Percentiles rank a stretch among this genome's conserved stretches.
Evolutionary conservation across 805 yeast species (phyloP).

Genomic region (Barnettozyma vustinii): DNA sequence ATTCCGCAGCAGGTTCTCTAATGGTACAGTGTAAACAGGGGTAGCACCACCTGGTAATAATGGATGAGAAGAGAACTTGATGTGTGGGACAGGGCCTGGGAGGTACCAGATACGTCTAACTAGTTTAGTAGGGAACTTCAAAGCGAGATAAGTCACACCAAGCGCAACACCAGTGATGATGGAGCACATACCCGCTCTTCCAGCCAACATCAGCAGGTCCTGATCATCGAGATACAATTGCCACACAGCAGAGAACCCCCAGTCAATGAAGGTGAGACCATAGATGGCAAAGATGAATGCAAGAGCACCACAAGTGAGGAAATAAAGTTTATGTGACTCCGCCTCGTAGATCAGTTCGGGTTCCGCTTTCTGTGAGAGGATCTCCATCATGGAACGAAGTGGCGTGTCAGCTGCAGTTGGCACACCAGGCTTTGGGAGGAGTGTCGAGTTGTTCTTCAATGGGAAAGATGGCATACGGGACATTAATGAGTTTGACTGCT

Average conservation of each 20-base stretch:
- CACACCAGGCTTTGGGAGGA: conserved; percentile 71
- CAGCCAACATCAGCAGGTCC: conserved; percentile 30
- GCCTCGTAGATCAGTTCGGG: conserved; percentile 80
- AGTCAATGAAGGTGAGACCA: conserved; percentile 55
- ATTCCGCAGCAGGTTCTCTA: conserved; percentile 49
- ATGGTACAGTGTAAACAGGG: conserved; percentile 60
- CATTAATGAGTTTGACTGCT: conserved; percentile 35
- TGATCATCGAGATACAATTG: conserved; percentile 48
- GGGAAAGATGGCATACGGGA: conserved; percentile 66
- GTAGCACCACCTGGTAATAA: conserved; percentile 70
- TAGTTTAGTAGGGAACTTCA: conserved; percentile 61
- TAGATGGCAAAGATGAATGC: conserved; percentile 68
- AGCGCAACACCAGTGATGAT: conserved; percentile 37
- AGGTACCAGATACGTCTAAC: conserved; percentile 73
- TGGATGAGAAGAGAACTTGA: conserved; percentile 72
- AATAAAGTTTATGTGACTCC: conserved; percentile 76
- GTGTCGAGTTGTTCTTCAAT: conserved; percentile 60
- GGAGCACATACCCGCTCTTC: conserved; percentile 34
- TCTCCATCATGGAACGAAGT: conserved; percentile 56
- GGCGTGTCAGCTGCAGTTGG: conserved; percentile 49
- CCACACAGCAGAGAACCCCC: conserved; percentile 46
- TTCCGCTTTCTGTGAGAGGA: conserved; percentile 44
- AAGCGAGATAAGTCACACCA: conserved; percentile 27
- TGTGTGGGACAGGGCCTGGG: conserved; percentile 49
- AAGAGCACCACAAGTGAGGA: conserved; percentile 60